Conservation (phyloP, 2,329 filamentous ascomycete species). For the Cladosporium sp. region DNA sequence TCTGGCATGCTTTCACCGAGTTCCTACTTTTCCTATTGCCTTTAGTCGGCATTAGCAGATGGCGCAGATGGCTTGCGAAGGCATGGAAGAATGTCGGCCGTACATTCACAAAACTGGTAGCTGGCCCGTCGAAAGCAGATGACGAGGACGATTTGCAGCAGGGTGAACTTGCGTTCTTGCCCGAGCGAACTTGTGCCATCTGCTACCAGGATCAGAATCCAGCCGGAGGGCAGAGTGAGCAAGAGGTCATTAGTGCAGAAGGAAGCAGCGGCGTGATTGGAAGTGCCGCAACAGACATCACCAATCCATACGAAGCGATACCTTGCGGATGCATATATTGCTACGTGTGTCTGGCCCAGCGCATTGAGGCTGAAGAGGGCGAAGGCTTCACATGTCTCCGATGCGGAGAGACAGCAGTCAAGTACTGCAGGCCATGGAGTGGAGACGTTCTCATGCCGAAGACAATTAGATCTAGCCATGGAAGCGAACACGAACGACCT, state of each 20-base stretch:
- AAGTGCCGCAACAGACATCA: slow-evolving; percentile 88
- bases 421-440: slow-evolving; percentile 85
- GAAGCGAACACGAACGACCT: slow-evolving; percentile 46
- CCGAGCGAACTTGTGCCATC: slow-evolving; percentile 92
- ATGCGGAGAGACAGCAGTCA: slow-evolving; percentile 76
- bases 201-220: slow-evolving; percentile 94
- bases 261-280: slow-evolving; percentile 72
- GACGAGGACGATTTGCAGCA: slow-evolving; percentile 51
- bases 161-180: slow-evolving; percentile 77
- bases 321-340: slow-evolving; percentile 93
- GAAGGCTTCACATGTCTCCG: slow-evolving; percentile 91
- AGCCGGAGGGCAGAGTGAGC: slow-evolving; percentile 63
- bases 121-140: slow-evolving; percentile 41
- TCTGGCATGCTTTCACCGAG: slow-evolving; percentile 99
- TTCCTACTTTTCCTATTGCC: slow-evolving; percentile 97
- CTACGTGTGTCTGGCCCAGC: slow-evolving; percentile 89
- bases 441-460: slow-evolving; percentile 67
- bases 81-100: slow-evolving; percentile 81
- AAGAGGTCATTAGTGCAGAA: slow-evolving; percentile 66
- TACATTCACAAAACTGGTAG: slow-evolving; percentile 53
- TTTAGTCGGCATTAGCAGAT: slow-evolving; percentile 89
- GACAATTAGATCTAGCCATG: slow-evolving; percentile 41
- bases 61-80: slow-evolving; percentile 84
- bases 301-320: slow-evolving; percentile 90
- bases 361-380: slow-evolving; percentile 88